phyloP scores from a whole-genome alignment of 495 filamentous ascomycete species.

The Letharia columbiana region DNA sequence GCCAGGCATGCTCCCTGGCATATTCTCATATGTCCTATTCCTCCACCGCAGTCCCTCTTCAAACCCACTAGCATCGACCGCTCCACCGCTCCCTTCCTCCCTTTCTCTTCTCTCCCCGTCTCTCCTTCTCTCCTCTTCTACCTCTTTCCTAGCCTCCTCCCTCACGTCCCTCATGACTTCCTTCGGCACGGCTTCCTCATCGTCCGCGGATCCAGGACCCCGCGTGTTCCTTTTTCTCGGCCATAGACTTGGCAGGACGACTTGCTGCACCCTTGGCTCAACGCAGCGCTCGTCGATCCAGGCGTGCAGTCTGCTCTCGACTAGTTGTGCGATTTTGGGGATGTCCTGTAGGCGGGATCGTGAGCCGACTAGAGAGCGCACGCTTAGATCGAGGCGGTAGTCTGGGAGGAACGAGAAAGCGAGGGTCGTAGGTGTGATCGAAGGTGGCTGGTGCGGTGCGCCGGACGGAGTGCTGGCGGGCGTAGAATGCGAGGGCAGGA shows the following conservation, averaged over 20 bases:
- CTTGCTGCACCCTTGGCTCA: constrained; percentile 91
- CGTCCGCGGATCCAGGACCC: constrained; percentile 32
- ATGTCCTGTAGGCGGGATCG: constrained; percentile 88
- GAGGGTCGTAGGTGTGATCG: constrained; percentile 62
- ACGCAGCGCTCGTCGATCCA: constrained; percentile 98
- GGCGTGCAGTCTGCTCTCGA: constrained; percentile 81
- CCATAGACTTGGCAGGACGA: constrained; percentile 89
- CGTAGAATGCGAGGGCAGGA: constrained; percentile 56
- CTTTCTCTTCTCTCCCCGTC: constrained; percentile 14
- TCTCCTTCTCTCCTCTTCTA: constrained; percentile 19
- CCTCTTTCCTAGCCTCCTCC: constrained; percentile 22
- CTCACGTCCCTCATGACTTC: constrained; percentile 16
- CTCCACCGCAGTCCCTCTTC: constrained; percentile 26
- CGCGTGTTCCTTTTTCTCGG: constrained; percentile 78
- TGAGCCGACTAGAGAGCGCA: constrained; percentile 85
- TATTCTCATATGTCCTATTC: constrained; percentile 23
- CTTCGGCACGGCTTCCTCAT: constrained; percentile 16
- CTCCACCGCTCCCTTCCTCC: constrained; percentile 7
- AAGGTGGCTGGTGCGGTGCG: constrained; percentile 29
- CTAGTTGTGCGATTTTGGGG: constrained; percentile 91
- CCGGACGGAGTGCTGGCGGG: constrained; percentile 23
- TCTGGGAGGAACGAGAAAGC: constrained; percentile 93
- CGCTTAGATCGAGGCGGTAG: constrained; percentile 86
- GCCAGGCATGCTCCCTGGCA: constrained; percentile 26
- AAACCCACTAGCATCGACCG: constrained; percentile 15